These are phyloP conservation scores for Plantago major DNA, from an alignment of 257 asterid genomes.

Conservation along the genomic window DNA sequence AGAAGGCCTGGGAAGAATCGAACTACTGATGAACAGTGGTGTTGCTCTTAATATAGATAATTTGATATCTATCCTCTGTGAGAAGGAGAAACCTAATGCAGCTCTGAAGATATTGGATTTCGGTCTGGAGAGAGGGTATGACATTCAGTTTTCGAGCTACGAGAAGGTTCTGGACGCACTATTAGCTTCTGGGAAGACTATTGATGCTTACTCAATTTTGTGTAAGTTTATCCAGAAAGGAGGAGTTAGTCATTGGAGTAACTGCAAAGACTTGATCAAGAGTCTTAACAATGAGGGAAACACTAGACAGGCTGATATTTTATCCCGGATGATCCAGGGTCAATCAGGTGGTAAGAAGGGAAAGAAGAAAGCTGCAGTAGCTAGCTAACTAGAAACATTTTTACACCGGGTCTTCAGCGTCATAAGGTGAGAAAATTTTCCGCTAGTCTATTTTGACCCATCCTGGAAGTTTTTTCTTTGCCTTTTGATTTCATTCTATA, in stretches of 20 bases:
- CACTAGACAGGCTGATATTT: slow-evolving; percentile 83
- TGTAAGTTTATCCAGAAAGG: slow-evolving; percentile 77
- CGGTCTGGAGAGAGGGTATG: slow-evolving; percentile 57
- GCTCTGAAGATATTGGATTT: slow-evolving; percentile 77
- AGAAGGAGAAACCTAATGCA: slow-evolving; percentile 70
- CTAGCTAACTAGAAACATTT: slow-evolving; percentile 15
- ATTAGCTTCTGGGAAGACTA: slow-evolving; percentile 74
- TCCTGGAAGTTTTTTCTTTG: neutral
- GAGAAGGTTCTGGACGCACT: slow-evolving; percentile 90
- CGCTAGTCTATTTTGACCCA: slow-evolving; percentile 13
- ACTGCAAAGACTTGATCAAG: slow-evolving; percentile 74
- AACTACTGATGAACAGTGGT: slow-evolving; percentile 64
- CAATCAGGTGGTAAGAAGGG: slow-evolving; percentile 50
- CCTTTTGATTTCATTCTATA: slow-evolving; percentile 3
- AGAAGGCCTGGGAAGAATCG: slow-evolving; percentile 90
- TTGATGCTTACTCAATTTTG: slow-evolving; percentile 77
- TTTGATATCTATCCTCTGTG: slow-evolving; percentile 56
- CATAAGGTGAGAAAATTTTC: slow-evolving; percentile 27
- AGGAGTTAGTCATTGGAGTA: slow-evolving; percentile 51
- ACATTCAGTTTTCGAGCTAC: slow-evolving; percentile 43
- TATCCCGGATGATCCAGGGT: slow-evolving; percentile 61
- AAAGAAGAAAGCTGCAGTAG: slow-evolving; percentile 39
- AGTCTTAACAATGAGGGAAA: slow-evolving; percentile 74
- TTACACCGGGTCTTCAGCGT: neutral
- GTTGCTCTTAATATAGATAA: slow-evolving; percentile 55